Evolutionary conservation across 2,329 filamentous ascomycete genomes (phyloP).

Genomic region (Dactylellina parvicollis): DNA sequence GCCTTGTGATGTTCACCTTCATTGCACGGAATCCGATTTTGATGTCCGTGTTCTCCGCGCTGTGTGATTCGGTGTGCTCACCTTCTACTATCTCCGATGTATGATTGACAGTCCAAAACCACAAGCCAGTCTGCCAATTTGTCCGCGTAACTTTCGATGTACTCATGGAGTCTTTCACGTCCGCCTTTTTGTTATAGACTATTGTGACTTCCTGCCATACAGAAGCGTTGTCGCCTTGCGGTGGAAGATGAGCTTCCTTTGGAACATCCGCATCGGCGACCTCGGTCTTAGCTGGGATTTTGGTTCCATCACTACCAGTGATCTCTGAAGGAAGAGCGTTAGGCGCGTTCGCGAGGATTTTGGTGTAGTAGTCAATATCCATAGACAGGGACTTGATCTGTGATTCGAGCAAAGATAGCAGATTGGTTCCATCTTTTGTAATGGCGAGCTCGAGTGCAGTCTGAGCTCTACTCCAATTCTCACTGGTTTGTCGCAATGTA

Average conservation of each 20-base stretch:
- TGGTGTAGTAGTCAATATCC: slow-evolving; percentile 9
- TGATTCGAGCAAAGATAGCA: neutral
- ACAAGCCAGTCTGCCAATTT: neutral
- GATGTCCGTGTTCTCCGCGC: neutral
- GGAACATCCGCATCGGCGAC: no score
- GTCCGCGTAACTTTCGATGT: neutral
- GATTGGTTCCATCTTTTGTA: slow-evolving; percentile 7
- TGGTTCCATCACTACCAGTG: neutral
- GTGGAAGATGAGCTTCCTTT: neutral
- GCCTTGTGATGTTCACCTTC: slow-evolving; percentile 1
- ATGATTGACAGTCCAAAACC: neutral
- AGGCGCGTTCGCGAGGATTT: neutral
- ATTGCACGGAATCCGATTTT: slow-evolving; percentile 4
- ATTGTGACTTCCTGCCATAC: slow-evolving; percentile 4
- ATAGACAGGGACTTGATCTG: neutral
- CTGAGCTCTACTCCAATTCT: neutral
- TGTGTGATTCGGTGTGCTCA: neutral
- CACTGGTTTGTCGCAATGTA: neutral
- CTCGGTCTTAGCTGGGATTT: no score
- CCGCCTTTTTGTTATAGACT: neutral
- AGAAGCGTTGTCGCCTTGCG: slow-evolving; percentile 1
- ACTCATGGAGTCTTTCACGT: neutral
- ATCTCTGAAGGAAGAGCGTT: no score
- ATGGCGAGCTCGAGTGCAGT: neutral
- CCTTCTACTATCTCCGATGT: neutral